Conservation (phyloP, 306 rosid genomes). For the Calophaca sinica region DNA sequence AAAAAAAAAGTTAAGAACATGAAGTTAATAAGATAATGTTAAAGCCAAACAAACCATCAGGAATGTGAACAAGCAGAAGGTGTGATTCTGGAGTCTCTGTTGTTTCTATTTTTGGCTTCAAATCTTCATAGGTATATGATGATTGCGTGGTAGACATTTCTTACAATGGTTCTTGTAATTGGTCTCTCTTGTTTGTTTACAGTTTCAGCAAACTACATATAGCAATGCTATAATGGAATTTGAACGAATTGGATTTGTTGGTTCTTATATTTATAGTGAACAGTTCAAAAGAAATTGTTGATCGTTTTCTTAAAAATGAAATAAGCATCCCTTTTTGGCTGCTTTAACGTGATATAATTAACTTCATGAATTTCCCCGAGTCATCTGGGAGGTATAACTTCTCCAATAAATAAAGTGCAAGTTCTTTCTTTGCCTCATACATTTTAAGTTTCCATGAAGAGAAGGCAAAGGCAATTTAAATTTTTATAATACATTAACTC, state of each 20-base stretch:
- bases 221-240: not conserved
- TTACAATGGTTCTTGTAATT: no score
- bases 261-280: conserved; percentile 41
- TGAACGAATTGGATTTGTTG: conserved; percentile 13
- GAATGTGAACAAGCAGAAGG: conserved; percentile 44
- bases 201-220: not conserved
- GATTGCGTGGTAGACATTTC: conserved; percentile 15
- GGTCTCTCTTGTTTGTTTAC: no score
- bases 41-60: conserved; percentile 44
- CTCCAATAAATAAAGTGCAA: conserved; percentile 45
- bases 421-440: conserved; percentile 52
- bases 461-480: not conserved
- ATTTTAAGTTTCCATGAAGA: conserved; percentile 33
- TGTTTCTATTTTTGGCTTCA: conserved; percentile 31
- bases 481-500: no score
- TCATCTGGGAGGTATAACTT: conserved; percentile 51
- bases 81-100: conserved; percentile 31
- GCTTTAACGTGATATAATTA: conserved; percentile 19
- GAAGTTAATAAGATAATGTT: no score
- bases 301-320: conserved; percentile 45
- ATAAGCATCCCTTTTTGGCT: conserved; percentile 47
- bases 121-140: conserved; percentile 31
- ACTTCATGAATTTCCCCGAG: conserved; percentile 13
- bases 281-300: not conserved
- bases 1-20: no score